These are phyloP conservation scores for Proliferodiscus dingleyae DNA, from an alignment of 2,329 filamentous ascomycete species.

Conservation along the genomic window DNA sequence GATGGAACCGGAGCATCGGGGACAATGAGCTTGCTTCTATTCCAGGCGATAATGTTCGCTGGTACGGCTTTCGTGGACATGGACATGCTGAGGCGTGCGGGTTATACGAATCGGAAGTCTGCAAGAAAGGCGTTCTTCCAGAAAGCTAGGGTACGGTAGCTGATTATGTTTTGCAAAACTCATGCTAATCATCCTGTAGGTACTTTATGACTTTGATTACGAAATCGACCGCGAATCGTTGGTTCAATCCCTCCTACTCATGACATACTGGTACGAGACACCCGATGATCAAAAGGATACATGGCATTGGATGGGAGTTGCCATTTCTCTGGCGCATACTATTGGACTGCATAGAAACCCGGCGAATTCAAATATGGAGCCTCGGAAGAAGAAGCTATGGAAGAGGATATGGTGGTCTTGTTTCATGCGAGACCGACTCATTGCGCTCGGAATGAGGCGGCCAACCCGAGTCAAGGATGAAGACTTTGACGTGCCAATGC, in stretches of 20 bases:
- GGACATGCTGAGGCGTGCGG: constrained; percentile 68
- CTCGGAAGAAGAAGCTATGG: constrained; percentile 74
- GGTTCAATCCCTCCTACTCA: constrained; percentile 81
- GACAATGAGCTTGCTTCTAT: constrained; percentile 77
- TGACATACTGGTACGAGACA: constrained; percentile 98
- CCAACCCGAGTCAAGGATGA: constrained; percentile 90
- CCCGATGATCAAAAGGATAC: constrained; percentile 97
- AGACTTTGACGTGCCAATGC: constrained; percentile 90
- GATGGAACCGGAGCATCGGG: constrained; percentile 63
- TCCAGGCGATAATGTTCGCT: constrained; percentile 93
- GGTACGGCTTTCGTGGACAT: constrained; percentile 85
- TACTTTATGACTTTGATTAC: constrained; percentile 93
- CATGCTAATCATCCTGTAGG: constrained; percentile 39
- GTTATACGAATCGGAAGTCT: constrained; percentile 71
- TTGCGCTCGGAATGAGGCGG: constrained; percentile 88
- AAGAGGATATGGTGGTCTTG: constrained; percentile 98
- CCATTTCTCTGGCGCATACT: constrained; percentile 86
- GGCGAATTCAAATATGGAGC: constrained; percentile 68
- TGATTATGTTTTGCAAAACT: background rate
- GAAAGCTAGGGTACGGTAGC: constrained; percentile 67
- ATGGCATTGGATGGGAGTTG: constrained; percentile 98
- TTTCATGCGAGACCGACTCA: constrained; percentile 89
- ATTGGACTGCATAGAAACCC: constrained; percentile 90
- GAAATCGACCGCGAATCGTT: constrained; percentile 84
- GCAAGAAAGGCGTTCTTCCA: constrained; percentile 87